These are phyloP conservation scores for Candida ulmi DNA, from an alignment of 805 yeast genomes.

Conservation along the genomic window DNA sequence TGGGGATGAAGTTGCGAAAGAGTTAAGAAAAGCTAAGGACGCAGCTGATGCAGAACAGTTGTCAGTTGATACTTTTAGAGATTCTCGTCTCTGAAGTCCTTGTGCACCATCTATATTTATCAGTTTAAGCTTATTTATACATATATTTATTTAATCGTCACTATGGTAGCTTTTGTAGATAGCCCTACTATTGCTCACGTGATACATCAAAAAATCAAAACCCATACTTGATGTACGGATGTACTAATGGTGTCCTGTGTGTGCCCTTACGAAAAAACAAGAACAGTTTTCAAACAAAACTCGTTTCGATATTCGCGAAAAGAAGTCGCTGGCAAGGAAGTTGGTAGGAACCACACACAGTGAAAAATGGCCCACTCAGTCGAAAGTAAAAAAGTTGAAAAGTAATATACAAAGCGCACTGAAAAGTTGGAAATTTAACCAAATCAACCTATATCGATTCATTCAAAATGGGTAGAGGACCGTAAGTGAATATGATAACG, in stretches of 20 bases:
- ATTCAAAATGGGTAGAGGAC: conserved; percentile 28
- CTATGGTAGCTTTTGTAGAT: too few species aligned
- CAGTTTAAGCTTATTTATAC: background rate
- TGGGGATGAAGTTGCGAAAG: conserved; percentile 31
- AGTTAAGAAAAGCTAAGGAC: conserved; percentile 7
- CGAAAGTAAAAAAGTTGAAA: background rate
- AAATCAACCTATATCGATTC: background rate
- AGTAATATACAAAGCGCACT: background rate
- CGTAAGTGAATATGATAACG: conserved; percentile 17
- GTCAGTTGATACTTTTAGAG: background rate
- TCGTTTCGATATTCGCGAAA: too few species aligned
- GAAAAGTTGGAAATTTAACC: background rate
- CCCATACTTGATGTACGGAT: too few species aligned
- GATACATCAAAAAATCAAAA: background rate
- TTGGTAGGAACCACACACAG: background rate
- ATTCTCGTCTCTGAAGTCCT: background rate
- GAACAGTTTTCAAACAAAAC: too few species aligned
- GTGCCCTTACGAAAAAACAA: too few species aligned
- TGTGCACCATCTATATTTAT: background rate
- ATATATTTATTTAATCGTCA: background rate
- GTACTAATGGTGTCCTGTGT: too few species aligned
- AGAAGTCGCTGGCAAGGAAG: background rate
- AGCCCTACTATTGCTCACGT: background rate
- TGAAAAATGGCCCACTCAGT: conserved; percentile 1
- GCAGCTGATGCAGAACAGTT: background rate